A percentile compares a stretch with the other conserved stretches of the same genome.
These are phyloP conservation scores for Aquilaria sinensis DNA, from an alignment of 345 rosid genomes.

Conservation along the genomic window DNA sequence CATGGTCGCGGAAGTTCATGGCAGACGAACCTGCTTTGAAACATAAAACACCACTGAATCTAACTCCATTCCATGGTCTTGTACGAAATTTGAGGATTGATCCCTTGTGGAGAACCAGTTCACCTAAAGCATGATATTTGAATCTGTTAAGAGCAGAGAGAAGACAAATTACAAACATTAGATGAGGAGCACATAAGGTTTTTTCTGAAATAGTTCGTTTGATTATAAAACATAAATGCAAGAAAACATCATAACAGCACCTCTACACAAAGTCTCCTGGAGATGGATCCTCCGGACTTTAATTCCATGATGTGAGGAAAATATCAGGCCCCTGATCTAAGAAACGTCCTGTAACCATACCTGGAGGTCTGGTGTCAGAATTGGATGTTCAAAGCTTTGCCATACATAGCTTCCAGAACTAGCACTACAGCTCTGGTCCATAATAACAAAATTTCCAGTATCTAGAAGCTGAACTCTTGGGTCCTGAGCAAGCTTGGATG, in stretches of 20 bases:
- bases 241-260: too few species aligned
- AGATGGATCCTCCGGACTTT: constrained; percentile 27
- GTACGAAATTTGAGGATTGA: constrained; percentile 10
- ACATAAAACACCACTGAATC: constrained; percentile 4
- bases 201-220: too few species aligned
- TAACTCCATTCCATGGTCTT: constrained; percentile 31
- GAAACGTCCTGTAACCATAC: constrained; percentile 23
- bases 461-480: constrained; percentile 24
- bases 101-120: constrained; percentile 13
- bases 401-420: constrained; percentile 9
- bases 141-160: background rate
- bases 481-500: constrained; percentile 2
- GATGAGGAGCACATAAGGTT: too few species aligned
- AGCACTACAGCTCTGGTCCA: background rate
- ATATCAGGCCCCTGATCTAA: background rate
- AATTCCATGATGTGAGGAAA: constrained; percentile 36
- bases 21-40: constrained; percentile 1
- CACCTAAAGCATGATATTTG: constrained; percentile 23
- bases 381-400: constrained; percentile 34
- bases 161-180: too few species aligned
- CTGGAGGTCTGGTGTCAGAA: constrained; percentile 36
- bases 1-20: background rate
- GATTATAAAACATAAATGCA: too few species aligned
- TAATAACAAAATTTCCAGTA: constrained; percentile 32
- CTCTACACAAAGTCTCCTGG: constrained; percentile 19